phyloP scores from a whole-genome alignment of 2,329 filamentous ascomycete genomes.

The Cercospora sp. region DNA sequence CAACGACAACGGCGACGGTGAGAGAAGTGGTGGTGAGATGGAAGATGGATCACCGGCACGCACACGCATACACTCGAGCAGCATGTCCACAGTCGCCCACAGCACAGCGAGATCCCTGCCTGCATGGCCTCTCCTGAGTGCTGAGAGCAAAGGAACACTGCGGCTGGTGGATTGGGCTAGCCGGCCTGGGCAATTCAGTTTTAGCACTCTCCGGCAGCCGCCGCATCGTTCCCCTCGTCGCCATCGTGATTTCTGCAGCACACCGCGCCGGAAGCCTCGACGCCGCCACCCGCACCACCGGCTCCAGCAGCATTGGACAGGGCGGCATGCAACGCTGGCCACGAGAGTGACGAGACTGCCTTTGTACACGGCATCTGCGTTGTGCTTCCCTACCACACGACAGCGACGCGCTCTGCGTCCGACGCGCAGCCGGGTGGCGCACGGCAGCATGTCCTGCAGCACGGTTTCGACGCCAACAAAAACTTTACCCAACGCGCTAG shows the following conservation, averaged over 20 bases:
- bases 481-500: slow-evolving; percentile 1
- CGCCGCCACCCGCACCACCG: neutral
- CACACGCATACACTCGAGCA: neutral
- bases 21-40: slow-evolving; percentile 1
- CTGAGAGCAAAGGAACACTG: neutral
- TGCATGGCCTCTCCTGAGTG: neutral
- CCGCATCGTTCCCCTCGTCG: slow-evolving; percentile 1
- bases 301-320: neutral
- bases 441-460: slow-evolving; percentile 7
- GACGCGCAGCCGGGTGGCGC: slow-evolving; percentile 2
- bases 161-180: neutral
- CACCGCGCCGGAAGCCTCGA: neutral
- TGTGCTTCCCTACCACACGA: neutral
- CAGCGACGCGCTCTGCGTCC: slow-evolving; percentile 10
- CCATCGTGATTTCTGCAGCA: slow-evolving; percentile 7
- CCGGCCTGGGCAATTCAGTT: neutral
- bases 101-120: neutral
- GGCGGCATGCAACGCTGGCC: neutral
- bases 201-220: neutral
- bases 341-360: neutral
- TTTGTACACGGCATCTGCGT: neutral
- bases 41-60: neutral
- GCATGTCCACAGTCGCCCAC: slow-evolving; percentile 1
- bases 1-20: neutral
- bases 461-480: slow-evolving; percentile 23